Base-by-base conservation (phyloP, 495 filamentous ascomycete genomes). In the Penicillium goetzii region DNA sequence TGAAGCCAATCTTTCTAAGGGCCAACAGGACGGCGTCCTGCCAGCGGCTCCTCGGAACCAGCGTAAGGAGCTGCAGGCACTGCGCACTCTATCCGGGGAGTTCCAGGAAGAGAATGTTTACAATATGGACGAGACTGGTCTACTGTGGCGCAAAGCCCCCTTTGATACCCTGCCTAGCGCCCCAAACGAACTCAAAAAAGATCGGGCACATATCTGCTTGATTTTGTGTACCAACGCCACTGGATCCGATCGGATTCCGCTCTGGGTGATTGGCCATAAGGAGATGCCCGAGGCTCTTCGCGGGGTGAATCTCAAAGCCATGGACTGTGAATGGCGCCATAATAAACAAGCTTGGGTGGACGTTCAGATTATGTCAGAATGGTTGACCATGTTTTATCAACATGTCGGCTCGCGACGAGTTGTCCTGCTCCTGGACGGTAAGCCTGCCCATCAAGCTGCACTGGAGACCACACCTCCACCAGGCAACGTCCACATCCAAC, bases 381-480 rank as follows among this genome's bases (percentile, higher is more conserved):
- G 66, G 67, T 32, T 76, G 2, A 45, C 66, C n/a, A 30, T 25
- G 17, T 75, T 77, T 41, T 61, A 74, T 59, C 21, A 60, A 2
- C 60, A 72, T 47, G 63, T 75, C 25, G 59, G 66, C 12, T 56
- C 41, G 0, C 47, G 67, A 6, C 56, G 67, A 54, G 61, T 74
- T 50, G 56, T 77, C 6, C 62, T 76, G 12, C 47, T 73, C 1
- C 57, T 77, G 3, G 73, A 77, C 33, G 64, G 70, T 34, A 64
- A 62, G 36, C 60, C 51, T 34, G 60, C 53, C 30, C 69, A 75
- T 51, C 47, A 59, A 5, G 55, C 65, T 5, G 67, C 60, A 21
- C 43, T 70, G 28, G 50, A 68, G 15, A 50, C 61, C 12, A 61
- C 66, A 33, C 53, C 69, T 17, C 56, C 66, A 26, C 64, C 62